Conservation (phyloP, 768 basidiomycete genomes). For the Coprinopsis sp. region DNA sequence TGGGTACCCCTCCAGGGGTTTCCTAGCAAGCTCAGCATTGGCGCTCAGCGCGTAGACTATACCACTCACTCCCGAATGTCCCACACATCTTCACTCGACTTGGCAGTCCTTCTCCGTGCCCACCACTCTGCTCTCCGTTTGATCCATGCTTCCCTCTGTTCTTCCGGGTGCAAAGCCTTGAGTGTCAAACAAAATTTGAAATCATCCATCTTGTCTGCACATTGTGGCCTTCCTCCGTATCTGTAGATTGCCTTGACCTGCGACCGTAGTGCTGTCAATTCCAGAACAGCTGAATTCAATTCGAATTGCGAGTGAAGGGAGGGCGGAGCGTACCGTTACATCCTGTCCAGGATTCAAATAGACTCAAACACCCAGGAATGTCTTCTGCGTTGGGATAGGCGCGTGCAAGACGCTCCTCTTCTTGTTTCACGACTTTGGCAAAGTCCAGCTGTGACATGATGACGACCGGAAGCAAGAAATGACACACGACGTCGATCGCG, state of each 20-base stretch:
- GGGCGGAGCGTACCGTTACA: constrained; percentile 52
- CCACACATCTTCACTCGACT: constrained; percentile 96
- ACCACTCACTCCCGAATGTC: constrained; percentile 69
- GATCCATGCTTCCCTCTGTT: constrained; percentile 81
- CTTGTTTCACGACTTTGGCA: constrained; percentile 58
- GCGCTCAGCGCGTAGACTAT: neutral
- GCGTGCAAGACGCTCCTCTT: constrained; percentile 57
- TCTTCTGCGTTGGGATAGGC: constrained; percentile 75
- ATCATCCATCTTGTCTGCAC: constrained; percentile 76
- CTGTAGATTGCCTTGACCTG: constrained; percentile 87
- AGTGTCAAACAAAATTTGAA: constrained; percentile 93
- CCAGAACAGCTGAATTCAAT: neutral
- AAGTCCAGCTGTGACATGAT: constrained; percentile 42
- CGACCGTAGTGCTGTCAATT: constrained; percentile 57
- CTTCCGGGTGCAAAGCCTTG: constrained; percentile 73
- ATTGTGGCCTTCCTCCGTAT: constrained; percentile 69
- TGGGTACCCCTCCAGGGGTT: constrained; percentile 49
- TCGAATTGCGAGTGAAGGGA: constrained; percentile 1
- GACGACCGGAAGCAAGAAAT: neutral
- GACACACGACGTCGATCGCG: constrained; percentile 19
- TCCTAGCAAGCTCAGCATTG: constrained; percentile 28
- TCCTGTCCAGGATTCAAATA: constrained; percentile 67
- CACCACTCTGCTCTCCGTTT: constrained; percentile 89
- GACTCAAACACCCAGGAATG: constrained; percentile 74
- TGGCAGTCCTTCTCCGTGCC: constrained; percentile 68